Conservation (phyloP, 352 stramenopile species). For the Phytophthora brassicae region DNA sequence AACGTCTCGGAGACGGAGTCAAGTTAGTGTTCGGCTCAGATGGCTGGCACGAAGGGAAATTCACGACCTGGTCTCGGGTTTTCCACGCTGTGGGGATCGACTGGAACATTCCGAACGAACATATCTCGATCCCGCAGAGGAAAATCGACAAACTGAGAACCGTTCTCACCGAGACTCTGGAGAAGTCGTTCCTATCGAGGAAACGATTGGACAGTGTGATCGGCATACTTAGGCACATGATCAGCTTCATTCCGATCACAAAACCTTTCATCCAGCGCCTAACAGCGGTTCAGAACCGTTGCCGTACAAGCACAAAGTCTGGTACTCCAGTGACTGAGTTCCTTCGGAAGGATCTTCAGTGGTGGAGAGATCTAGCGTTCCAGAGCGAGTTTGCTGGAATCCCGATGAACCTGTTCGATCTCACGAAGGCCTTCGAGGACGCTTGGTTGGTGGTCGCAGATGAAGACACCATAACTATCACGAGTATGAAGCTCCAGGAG, state of each 20-base stretch:
- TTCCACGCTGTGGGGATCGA: constrained; percentile 5
- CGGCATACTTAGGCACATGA: neutral
- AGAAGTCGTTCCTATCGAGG: neutral
- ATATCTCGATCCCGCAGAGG: constrained; percentile 2
- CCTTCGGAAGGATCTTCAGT: neutral
- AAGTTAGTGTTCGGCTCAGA: constrained; percentile 8
- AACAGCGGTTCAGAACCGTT: neutral
- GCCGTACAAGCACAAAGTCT: neutral
- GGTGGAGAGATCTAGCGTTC: constrained; percentile 9
- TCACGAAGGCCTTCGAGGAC: too few species aligned
- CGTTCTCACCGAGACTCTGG: neutral
- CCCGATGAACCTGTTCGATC: constrained; percentile 4
- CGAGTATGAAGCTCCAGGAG: too few species aligned
- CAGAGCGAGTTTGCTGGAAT: constrained; percentile 4
- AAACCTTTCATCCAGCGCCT: constrained; percentile 7
- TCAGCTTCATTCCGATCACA: neutral
- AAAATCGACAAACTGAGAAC: constrained; percentile 2
- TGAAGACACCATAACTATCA: too few species aligned
- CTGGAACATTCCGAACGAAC: neutral
- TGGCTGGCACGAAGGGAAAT: too few species aligned
- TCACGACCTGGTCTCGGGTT: neutral
- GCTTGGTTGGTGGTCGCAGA: too few species aligned
- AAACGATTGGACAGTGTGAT: neutral
- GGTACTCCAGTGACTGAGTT: neutral
- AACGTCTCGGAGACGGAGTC: neutral